phyloP scores from a whole-genome alignment of 768 basidiomycete genomes.

The Collybia sordida region DNA sequence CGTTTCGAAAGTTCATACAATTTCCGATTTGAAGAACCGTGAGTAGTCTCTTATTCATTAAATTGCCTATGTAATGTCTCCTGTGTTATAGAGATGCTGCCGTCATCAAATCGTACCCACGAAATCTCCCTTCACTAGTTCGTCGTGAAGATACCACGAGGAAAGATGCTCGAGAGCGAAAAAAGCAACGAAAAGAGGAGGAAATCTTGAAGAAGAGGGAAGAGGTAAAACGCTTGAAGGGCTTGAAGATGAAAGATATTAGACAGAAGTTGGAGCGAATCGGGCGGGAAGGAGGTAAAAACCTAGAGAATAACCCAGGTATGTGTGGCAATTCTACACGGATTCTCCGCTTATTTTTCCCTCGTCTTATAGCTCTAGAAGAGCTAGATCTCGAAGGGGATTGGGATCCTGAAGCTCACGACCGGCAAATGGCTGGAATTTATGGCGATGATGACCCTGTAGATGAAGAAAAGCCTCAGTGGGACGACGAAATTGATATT shows the following conservation, averaged over 20 bases:
- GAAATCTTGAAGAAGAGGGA: constrained; percentile 73
- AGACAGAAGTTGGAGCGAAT: constrained; percentile 73
- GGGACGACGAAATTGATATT: constrained; percentile 91
- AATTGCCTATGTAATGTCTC: neutral
- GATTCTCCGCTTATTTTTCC: neutral
- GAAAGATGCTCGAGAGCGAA: constrained; percentile 81
- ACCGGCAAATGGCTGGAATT: constrained; percentile 75
- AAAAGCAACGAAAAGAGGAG: constrained; percentile 77
- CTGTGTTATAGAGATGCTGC: constrained; percentile 52
- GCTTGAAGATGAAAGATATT: constrained; percentile 83
- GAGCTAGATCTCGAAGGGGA: constrained; percentile 87
- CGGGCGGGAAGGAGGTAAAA: constrained; percentile 65
- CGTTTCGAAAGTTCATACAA: constrained; percentile 96
- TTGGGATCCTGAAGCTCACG: constrained; percentile 87
- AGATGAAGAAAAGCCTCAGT: constrained; percentile 66
- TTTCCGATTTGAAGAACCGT: constrained; percentile 97
- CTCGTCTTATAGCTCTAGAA: constrained; percentile 45
- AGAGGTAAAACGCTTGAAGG: constrained; percentile 78
- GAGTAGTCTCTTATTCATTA: constrained; percentile 35
- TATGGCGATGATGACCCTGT: constrained; percentile 53
- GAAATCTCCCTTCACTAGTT: constrained; percentile 60
- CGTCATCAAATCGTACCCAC: constrained; percentile 73
- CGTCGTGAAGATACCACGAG: constrained; percentile 76
- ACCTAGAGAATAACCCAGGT: constrained; percentile 38
- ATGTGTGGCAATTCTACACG: constrained; percentile 1